These are phyloP conservation scores for Mycena haematopus DNA, from an alignment of 768 basidiomycete species.

Conservation along the genomic window DNA sequence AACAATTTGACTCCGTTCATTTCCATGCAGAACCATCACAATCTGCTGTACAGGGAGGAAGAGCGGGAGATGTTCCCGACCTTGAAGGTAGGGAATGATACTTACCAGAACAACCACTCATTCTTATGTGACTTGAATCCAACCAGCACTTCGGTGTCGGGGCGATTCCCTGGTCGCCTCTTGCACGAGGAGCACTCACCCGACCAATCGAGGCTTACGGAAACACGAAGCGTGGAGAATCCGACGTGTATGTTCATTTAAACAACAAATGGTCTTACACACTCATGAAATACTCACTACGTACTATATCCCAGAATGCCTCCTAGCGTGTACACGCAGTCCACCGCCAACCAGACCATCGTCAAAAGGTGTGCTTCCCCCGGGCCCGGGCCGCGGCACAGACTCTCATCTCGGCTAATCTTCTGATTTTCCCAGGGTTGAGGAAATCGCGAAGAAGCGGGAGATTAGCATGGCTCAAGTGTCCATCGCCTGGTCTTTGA, in stretches of 20 bases:
- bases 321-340: slow-evolving; percentile 19
- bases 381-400: no score
- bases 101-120: not conserved
- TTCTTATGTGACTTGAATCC: no score
- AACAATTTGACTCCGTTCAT: slow-evolving; percentile 67
- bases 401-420: not conserved
- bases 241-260: slow-evolving; percentile 40
- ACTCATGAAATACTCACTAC: not conserved
- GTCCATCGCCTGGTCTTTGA: slow-evolving; percentile 57
- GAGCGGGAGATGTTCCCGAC: slow-evolving; percentile 70
- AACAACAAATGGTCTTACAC: no score
- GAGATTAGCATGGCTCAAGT: slow-evolving; percentile 64
- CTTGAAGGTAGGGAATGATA: slow-evolving; percentile 45
- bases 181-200: slow-evolving; percentile 55
- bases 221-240: slow-evolving; percentile 45
- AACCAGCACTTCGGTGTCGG: slow-evolving; percentile 57
- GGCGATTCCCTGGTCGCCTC: slow-evolving; percentile 65
- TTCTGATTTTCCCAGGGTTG: slow-evolving; percentile 46
- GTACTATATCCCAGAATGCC: slow-evolving; percentile 9
- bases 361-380: slow-evolving; percentile 11
- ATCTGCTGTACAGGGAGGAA: slow-evolving; percentile 67
- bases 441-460: slow-evolving; percentile 59
- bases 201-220: slow-evolving; percentile 39
- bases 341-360: slow-evolving; percentile 18
- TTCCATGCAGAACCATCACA: slow-evolving; percentile 75